A percentile compares a stretch with the other conserved stretches of the same genome.
phyloP scores from a whole-genome alignment of 1,284 basidiomycete species.

The Leccinum subrobustum region DNA sequence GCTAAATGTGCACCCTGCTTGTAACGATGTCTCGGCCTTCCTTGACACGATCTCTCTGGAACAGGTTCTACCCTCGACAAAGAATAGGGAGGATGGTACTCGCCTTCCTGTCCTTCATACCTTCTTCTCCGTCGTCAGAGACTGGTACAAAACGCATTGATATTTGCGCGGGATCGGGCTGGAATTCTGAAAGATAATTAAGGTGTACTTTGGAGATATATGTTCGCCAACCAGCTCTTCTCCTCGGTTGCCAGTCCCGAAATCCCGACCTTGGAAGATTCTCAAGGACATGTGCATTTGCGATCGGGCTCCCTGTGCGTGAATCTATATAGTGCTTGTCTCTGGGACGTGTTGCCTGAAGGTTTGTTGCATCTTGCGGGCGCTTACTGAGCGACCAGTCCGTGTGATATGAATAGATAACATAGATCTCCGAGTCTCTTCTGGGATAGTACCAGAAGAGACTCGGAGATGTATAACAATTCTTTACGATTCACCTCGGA shows the following conservation, averaged over 20 bases:
- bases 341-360: constrained; percentile 78
- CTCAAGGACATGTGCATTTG: neutral
- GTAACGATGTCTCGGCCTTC: too few species aligned
- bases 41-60: too few species aligned
- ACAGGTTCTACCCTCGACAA: too few species aligned
- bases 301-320: too few species aligned
- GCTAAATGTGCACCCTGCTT: too few species aligned
- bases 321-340: constrained; percentile 49
- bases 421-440: constrained; percentile 50
- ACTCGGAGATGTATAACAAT: constrained; percentile 34
- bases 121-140: constrained; percentile 50
- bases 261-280: constrained; percentile 53
- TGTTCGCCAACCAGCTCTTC: constrained; percentile 59
- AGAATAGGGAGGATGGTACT: constrained; percentile 7
- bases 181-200: constrained; percentile 70
- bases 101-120: constrained; percentile 76
- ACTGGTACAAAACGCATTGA: constrained; percentile 60
- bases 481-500: neutral
- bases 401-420: neutral
- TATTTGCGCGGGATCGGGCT: constrained; percentile 84
- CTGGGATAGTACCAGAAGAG: constrained; percentile 70
- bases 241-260: constrained; percentile 51
- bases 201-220: constrained; percentile 79
- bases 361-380: constrained; percentile 83
- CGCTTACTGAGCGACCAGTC: neutral